phyloP scores from a whole-genome alignment of 1,284 basidiomycete species.

The Amylostereum areolatum region DNA sequence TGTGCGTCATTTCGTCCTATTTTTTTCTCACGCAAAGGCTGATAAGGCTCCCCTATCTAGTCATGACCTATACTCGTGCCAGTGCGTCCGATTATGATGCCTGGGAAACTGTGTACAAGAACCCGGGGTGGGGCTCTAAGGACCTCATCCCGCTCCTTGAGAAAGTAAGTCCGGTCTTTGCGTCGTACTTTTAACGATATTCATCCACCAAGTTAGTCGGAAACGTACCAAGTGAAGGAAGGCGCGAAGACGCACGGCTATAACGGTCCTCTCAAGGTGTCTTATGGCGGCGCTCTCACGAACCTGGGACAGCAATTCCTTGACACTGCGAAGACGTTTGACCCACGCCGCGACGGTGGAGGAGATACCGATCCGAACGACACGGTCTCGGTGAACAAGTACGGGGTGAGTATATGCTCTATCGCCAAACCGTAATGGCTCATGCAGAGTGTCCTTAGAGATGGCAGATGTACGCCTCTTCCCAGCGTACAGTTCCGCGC shows the following conservation, averaged over 20 bases:
- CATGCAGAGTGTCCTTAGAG: conserved; percentile 25
- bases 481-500: too few relatives aligned
- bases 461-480: too few relatives aligned
- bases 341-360: conserved; percentile 14
- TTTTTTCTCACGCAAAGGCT: too few relatives aligned
- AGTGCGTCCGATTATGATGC: conserved; percentile 53
- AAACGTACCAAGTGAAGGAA: conserved; percentile 5
- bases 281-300: conserved; percentile 15
- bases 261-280: conserved; percentile 20
- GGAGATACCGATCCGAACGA: conserved; percentile 21
- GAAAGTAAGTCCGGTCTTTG: conserved; percentile 41
- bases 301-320: conserved; percentile 19
- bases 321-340: conserved; percentile 11
- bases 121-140: conserved; percentile 49
- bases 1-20: conserved; percentile 24
- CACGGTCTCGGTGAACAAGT: conserved; percentile 19
- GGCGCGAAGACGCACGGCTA: conserved; percentile 16
- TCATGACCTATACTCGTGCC: conserved; percentile 47
- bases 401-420: conserved; percentile 16
- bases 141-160: conserved; percentile 45
- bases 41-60: too few relatives aligned
- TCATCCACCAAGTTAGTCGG: conserved; percentile 24
- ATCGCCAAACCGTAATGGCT: background rate
- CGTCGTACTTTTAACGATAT: background rate
- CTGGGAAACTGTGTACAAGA: conserved; percentile 41